Evolutionary conservation across 2,329 filamentous ascomycete species (phyloP), one percentile per base, ranked within the genome.

Genomic region (Monosporascus sp.): DNA sequence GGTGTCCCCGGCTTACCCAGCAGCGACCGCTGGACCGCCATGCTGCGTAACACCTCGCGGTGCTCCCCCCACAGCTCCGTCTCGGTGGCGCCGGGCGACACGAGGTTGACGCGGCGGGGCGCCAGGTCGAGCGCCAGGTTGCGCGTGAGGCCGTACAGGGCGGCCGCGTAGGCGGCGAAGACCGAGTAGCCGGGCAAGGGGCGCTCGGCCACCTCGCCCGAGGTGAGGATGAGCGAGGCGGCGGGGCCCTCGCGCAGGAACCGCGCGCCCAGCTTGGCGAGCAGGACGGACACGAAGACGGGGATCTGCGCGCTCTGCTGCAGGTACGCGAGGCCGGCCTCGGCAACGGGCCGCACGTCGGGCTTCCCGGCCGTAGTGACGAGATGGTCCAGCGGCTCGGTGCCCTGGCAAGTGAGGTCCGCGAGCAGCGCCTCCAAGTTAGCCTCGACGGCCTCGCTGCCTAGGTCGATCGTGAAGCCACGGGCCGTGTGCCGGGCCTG

Each of bases 191-290:
- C 26, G 2, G 8, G 8, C 26, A 72, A 65, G 0, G 84, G 84
- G 20, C 74, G 74, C 60, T 81, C 72, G 5, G 72, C 70, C 5
- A 79, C 73, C 2, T 69, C 65, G 7, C 83, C 84, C 3, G 76
- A 78, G 0, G 84, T 87, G 22, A 87, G 64, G 8, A 74, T 82
- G 53, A 85, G 75, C 2, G 77, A 82, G 7, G 74, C 77, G 15
- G 64, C 62, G 5, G 68, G 65, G 18, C 69, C 69, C 4, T 60
- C 50, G 31, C 72, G 70, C 8, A 84, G 65, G 63, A 78, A 78
- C 7, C 60, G 61, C 2, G 71, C 61, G 0, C 75, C 69, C 43
- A 77, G 69, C 60, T 84, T 84, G 35, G 73, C 80, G 1, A 82
- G 56, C 2, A 85, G 65, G 2, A 84, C 63, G 5, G 77, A 72